Evolutionary conservation across 495 filamentous ascomycete species (phyloP).

Genomic region (Pyronema domesticum): DNA sequence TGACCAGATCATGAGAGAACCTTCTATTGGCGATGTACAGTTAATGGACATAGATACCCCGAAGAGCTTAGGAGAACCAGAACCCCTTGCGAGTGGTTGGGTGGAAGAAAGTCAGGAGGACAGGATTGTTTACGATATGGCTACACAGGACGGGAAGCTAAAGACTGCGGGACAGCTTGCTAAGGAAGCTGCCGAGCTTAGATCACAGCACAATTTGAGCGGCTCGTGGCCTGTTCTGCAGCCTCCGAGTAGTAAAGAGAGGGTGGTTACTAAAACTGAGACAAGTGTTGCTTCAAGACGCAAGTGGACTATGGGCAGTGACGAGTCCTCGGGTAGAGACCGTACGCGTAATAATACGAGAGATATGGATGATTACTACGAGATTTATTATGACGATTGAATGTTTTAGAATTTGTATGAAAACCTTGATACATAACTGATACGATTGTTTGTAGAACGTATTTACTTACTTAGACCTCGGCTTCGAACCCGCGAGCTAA

Average conservation of each 20-base stretch:
- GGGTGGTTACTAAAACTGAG: not conserved
- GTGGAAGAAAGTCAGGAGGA: conserved; percentile 11
- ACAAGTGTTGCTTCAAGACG: not conserved
- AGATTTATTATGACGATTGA: not conserved
- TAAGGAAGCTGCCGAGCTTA: conserved; percentile 51
- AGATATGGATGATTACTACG: not conserved
- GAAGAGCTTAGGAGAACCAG: not conserved
- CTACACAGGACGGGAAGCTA: conserved; percentile 44
- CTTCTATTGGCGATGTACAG: conserved; percentile 1
- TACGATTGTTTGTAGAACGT: no score
- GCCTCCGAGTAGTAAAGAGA: not conserved
- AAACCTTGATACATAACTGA: no score
- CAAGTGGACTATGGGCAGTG: not conserved
- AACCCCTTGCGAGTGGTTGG: not conserved
- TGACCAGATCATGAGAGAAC: conserved; percentile 44
- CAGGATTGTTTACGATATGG: conserved; percentile 7
- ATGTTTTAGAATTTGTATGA: no score
- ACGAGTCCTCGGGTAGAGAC: not conserved
- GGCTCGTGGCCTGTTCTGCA: not conserved
- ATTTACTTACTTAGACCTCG: no score
- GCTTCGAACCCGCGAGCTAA: no score
- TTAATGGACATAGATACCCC: not conserved
- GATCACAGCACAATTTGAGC: conserved; percentile 7
- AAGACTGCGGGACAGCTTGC: conserved; percentile 27
- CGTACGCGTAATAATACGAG: conserved; percentile 1